Evolutionary conservation across 2,329 filamentous ascomycete genomes (phyloP), one percentile per base, ranked within the genome.

Genomic region (Pseudogymnoascus sp.): DNA sequence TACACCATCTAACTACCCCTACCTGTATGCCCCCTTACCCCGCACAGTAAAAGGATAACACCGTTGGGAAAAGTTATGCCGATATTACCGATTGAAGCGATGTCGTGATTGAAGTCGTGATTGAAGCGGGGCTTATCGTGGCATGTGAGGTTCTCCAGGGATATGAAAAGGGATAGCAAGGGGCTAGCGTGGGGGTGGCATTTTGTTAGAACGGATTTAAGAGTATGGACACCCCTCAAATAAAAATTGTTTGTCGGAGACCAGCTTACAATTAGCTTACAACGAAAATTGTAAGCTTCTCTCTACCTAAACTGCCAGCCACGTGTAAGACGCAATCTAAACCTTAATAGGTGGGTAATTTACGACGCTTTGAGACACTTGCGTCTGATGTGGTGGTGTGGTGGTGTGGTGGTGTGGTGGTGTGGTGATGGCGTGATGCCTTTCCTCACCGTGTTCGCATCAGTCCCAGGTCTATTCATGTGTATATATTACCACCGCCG

Each of bases 91-190:
- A 23, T 62, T 66, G 63, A 15, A 64, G 62, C 46, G 62, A 69
- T 69, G 65, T 66, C 67, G 68, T 69, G 66, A 65, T 69, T 65
- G 53, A 46, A 67, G 67, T 66, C 62, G 67, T 66, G 63, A 65
- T 68, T 44, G 11, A 21, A 11, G 26, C 38, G 62, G 44, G 37
- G 40, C 26, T 56, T 56, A 26, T 56, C 46, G 26, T 56, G 26
- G 29, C n/a, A 31, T 17, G 17, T 29, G 23, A 29, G 23, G 9
- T 7, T 29, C 46, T n/a, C 46, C n/a, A 11, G 26, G 15, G 23
- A 53, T 31, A 31, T 53, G 26, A 10, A 13, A 23, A 23, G 4
- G 42, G 42, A 46, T 53, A 15, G 7, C n/a, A 53, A 11, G 26
- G 46, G 46, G 5, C 33, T 10, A 26, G 9, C 26, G 46, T 56